Evolutionary conservation across 345 rosid species (phyloP), one percentile per base, ranked within the genome.

Genomic region (Pseudoturritis turrita): DNA sequence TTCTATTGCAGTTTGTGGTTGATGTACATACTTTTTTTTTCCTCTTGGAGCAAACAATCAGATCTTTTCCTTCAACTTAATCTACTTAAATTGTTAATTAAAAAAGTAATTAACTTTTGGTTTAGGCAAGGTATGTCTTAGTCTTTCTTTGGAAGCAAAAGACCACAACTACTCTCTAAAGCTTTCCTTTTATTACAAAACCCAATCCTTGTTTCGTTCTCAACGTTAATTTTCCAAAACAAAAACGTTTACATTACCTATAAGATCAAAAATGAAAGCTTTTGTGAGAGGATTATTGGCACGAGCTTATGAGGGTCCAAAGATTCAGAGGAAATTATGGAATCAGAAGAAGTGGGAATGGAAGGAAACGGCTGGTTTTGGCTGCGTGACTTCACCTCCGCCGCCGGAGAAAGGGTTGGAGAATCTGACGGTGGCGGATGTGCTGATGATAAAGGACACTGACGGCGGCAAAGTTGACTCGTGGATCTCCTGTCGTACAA

Each of bases 351-450:
- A 79, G n/a, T 67, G 46, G 36, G 63, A 31, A 10, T 68, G 74
- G 37, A 76, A 47, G 57, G 79, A 79, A 31, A 57, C 49, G 6
- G 75, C 62, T 2, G 59, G 75, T 55, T 76, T 76, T 62, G 66
- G 71, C 55, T 23, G 40, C 17, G 61, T 62, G 28, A 62, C 77
- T 15, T 79, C 83, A 7, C 52, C 77, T 1, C 49, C 65, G 26
- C 84, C 73, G 21, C 86, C 56, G 35, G 89, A 87, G 80, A 90
- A 81, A 66, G 98, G 92, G 26, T 74, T 89, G 25, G 89, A 90
- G 61, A 93, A 90, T 80, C 21, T 85, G 62, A 89, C 91, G 21
- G 98, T 89, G 21, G 85, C 89, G 15, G 97, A 90, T 57, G 86
- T 90, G 36, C 81, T 94, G 22, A 68, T 65, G 78, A 87, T 85